Conservation (phyloP, 2,329 filamentous ascomycete species). For the Esteya vermicola region DNA sequence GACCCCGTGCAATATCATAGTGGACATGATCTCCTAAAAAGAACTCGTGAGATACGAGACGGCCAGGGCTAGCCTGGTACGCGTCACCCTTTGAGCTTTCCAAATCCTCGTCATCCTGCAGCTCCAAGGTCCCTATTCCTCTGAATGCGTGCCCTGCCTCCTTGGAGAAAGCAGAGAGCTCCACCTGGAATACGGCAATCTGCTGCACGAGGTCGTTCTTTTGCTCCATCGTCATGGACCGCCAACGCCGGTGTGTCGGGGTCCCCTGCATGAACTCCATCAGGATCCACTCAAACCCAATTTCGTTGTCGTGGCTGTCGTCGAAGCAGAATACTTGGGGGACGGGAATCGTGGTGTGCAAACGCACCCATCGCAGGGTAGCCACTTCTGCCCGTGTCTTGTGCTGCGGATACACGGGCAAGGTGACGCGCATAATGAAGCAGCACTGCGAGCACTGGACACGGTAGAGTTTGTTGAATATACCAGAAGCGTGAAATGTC, state of each 20-base stretch:
- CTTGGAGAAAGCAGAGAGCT: not conserved
- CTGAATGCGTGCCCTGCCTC: not conserved
- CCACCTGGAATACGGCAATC: not conserved
- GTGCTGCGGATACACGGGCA: not conserved
- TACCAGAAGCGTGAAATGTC: not conserved
- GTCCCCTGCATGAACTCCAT: not conserved
- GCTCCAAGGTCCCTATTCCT: not conserved
- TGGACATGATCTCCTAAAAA: not conserved
- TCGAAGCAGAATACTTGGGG: slow-evolving; percentile 1
- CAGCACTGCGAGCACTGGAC: not conserved
- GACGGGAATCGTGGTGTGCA: not conserved
- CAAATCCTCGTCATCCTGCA: not conserved
- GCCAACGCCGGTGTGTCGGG: not conserved
- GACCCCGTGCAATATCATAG: not conserved
- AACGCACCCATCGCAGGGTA: not conserved
- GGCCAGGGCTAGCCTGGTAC: not conserved
- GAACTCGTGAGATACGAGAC: not conserved
- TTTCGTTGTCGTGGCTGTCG: not conserved
- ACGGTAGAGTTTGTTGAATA: not conserved
- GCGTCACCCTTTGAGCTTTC: no score
- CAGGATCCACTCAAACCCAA: slow-evolving; percentile 1
- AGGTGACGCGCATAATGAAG: not conserved
- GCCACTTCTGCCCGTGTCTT: slow-evolving; percentile 1
- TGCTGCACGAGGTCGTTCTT: not conserved
- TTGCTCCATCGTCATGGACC: not conserved